Base-by-base conservation (phyloP, 2,329 filamentous ascomycete genomes). In the Karstenula rhodostoma region DNA sequence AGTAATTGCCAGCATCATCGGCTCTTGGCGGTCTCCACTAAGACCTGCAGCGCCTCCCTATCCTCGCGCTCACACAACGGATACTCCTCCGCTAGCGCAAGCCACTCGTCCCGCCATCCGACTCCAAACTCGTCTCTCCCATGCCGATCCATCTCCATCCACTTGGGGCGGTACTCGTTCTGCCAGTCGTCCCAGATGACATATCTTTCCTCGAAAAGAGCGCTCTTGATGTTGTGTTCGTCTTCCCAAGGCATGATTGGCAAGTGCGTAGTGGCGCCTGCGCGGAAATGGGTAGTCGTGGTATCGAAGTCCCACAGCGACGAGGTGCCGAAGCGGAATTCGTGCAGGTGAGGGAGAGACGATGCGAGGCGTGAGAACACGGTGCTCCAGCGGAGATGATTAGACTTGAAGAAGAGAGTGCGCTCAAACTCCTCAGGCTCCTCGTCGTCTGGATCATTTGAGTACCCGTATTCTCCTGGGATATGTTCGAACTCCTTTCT, bases 221-320 rank as follows among this genome's bases (percentile, higher is more conserved):
- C 10, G 23, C 52, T 63, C 19, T 58, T 32, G 22, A 61, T 58
- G n/a, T 56, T 35, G 5, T 35, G 13, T 25, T 63, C 61, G 5
- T 37, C 37, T 44, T 63, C 61, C 58, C 55, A 63, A 3, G 56
- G 58, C 46, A 63, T 58, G 15, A 52, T 48, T 22, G 61, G 58
- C 19, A 56, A 27, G 6, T 50, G 25, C 12, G 47, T 35, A 10
- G n/a, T 19, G 1, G 47, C 17, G n/a, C 29, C 47, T 19, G 47
- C 15, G 29, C 47, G 29, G 9, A 22, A 50, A 50, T 22, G n/a
- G 7, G 6, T 3, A n/a, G 29, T 42, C 5, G 17, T 9, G 3
- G 44, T 55, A 32, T 55, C 25, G 29, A 60, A 53, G 15, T 58
- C 42, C 61, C 58, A 63, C 25, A 56, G 44, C n/a, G 54, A 32